A percentile compares a stretch with the other conserved stretches of the same genome.
phyloP scores from a whole-genome alignment of 2,329 filamentous ascomycete genomes.

The Phaeoacremonium minimum region DNA sequence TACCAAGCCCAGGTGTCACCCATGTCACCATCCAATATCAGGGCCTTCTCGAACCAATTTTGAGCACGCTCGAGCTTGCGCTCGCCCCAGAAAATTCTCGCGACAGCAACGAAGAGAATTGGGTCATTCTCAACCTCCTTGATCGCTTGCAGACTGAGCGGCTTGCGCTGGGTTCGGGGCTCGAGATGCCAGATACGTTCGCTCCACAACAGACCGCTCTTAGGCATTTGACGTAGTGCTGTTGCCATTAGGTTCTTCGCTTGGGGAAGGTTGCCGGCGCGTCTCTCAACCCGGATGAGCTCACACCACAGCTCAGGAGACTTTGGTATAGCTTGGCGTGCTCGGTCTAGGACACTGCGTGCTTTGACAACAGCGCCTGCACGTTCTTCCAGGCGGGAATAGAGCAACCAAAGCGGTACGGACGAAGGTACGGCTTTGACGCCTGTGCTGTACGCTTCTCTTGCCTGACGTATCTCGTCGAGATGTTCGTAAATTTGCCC shows the following conservation, averaged over 20 bases:
- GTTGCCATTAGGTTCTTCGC: constrained; percentile 91
- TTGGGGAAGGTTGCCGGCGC: constrained; percentile 76
- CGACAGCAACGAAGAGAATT: constrained; percentile 83
- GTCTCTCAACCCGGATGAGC: constrained; percentile 86
- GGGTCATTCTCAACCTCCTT: constrained; percentile 95
- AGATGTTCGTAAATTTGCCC: constrained; percentile 92
- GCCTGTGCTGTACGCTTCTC: constrained; percentile 84
- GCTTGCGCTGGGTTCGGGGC: constrained; percentile 84
- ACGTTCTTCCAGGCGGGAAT: constrained; percentile 81
- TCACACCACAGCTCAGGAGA: constrained; percentile 85
- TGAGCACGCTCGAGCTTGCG: constrained; percentile 88
- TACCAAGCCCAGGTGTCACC: constrained; percentile 99
- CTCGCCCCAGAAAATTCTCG: constrained; percentile 94
- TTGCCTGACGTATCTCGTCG: constrained; percentile 74
- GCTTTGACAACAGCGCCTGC: constrained; percentile 84
- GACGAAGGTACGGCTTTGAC: constrained; percentile 83
- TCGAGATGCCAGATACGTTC: constrained; percentile 97
- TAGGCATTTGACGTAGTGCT: constrained; percentile 86
- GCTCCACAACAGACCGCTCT: constrained; percentile 82
- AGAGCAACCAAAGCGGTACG: constrained; percentile 85
- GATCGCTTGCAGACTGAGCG: constrained; percentile 87
- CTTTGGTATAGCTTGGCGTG: constrained; percentile 81
- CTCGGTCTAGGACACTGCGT: constrained; percentile 87
- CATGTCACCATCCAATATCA: constrained; percentile 78
- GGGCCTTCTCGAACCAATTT: constrained; percentile 96